phyloP scores from a whole-genome alignment of 345 rosid species.

The Acer saccharum region DNA sequence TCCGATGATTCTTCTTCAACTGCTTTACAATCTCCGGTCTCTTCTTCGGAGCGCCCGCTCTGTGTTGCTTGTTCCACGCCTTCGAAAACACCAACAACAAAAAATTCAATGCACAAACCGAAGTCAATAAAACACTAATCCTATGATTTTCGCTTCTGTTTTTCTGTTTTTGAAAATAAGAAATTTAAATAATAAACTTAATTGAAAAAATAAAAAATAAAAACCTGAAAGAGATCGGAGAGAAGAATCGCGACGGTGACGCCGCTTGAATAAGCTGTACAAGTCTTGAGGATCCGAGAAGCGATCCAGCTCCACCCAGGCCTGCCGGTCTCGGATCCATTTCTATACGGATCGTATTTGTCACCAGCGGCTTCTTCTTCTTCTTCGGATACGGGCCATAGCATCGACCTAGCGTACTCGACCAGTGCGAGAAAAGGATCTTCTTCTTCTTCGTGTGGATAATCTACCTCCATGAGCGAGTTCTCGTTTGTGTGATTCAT shows the following conservation, averaged over 20 bases:
- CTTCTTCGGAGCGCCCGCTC: constrained; percentile 54
- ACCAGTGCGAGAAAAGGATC: constrained; percentile 79
- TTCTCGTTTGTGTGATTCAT: constrained; percentile 14
- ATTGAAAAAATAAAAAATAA: background rate
- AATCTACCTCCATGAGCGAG: constrained; percentile 44
- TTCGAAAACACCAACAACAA: constrained; percentile 19
- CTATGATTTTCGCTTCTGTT: background rate
- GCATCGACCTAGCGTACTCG: constrained; percentile 62
- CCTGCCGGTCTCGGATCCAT: constrained; percentile 29
- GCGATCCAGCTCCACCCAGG: constrained; percentile 91
- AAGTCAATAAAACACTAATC: background rate
- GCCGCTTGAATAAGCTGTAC: constrained; percentile 84
- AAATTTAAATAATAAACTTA: background rate
- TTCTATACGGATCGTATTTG: constrained; percentile 16
- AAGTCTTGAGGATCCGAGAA: constrained; percentile 75
- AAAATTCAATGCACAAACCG: background rate
- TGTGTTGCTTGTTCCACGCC: constrained; percentile 83
- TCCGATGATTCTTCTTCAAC: constrained; percentile 63
- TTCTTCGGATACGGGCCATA: constrained; percentile 48
- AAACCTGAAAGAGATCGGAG: constrained; percentile 83
- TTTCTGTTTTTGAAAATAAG: background rate
- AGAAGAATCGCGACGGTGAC: constrained; percentile 86
- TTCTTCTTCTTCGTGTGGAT: constrained; percentile 31
- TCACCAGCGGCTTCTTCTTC: constrained; percentile 5
- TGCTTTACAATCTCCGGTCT: constrained; percentile 65